Base-by-base conservation (phyloP, 768 basidiomycete species). In the Tricholoma bakamatsutake region DNA sequence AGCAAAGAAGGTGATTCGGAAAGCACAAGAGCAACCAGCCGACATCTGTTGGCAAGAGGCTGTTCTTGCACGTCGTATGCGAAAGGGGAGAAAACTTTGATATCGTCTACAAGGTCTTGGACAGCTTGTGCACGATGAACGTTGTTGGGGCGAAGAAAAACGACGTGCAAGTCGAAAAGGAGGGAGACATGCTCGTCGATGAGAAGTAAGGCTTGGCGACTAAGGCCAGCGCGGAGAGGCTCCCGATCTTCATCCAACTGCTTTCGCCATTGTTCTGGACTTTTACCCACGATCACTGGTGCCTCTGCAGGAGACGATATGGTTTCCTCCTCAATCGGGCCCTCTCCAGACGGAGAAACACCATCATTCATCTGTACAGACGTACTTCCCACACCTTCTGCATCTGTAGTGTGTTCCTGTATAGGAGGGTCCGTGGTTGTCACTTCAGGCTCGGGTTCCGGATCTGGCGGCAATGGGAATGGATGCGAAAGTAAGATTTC, bases 101-200 rank as follows among this genome's bases (percentile, higher is more conserved):
- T 80, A 64, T 93, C 88, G 33, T 89, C 86, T 56, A 94, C 76
- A 52, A 98, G 79, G 54, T 83, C 78, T 42, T 80, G 79, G 49
- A 95, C 77, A 6, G 88, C 86, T 59, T 84, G 74, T 24, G 80
- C 76, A 58, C 86, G 83, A 62, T 85, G 80, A 42, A 76, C 72
- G 47, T 76, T 80, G 52, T 75, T 75, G 10, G 81, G 74, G 27
- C 85, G 84, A 55, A 89, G 79, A 69, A 97, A 94, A 18, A 90
- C 89, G 24, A 79, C 79, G 60, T 88, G 84, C 35, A 97, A 79
- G 66, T 97, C 93, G 65, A 95, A 97, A 40, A 97, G 83, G 53
- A 98, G 80, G 7, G 88, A 85, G 3, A 89, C 84, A 63, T 94
- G 88, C 59, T 90, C 84, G 65, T 97, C 94, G 46, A 96, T 85